Evolutionary conservation across 306 rosid species (phyloP), one percentile per base, ranked within the genome.

Genomic region (Prunus fruticosa): DNA sequence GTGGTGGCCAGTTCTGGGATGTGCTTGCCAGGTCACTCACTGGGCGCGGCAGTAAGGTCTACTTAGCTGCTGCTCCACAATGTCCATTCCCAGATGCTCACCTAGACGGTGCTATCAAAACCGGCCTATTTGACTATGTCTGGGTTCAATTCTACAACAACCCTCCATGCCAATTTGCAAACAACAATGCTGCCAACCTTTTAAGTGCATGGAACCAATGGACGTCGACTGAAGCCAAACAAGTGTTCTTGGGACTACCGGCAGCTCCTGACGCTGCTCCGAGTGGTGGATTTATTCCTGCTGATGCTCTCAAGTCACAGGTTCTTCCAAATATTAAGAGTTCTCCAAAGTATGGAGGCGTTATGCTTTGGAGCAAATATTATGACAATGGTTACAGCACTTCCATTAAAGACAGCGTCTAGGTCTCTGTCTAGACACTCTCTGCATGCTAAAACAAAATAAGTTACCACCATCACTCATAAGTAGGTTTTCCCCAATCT

Each of bases 121-220:
- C 96, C 0, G 91, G 96, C 0, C 16, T 88, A 13, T 88, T 90
- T 64, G 91, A 88, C 57, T 80, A 62, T 16, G 91, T 90, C 11
- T 90, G 93, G 93, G 91, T 90, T 25, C 96, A 90, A 76, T 90
- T 90, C 82, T 90, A 88, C 75, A 88, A 90, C 82, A 90, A 90
- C 61, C 49, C 80, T 34, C 61, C 2, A 1, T 89, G 97, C 74
- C 87, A 85, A 2, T 91, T 76, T 27, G 71, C 52, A 20, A 16
- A 54, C 38, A 81, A 82, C 2, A 82, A 83, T 64, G 45, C 63
- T 19, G 15, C 75, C 73, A 81, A 78, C 15, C 86, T 91, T 56
- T 4, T 84, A 2, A 84, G 2, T 22, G 47, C 87, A 0, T 91
- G 90, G 91, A 86, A 74, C 4, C 86, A 82, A 18, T 91, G 94